A percentile compares a stretch with the other conserved stretches of the same genome.
Evolutionary conservation across 768 basidiomycete genomes (phyloP).

Genomic region (Gyrodon lividus): DNA sequence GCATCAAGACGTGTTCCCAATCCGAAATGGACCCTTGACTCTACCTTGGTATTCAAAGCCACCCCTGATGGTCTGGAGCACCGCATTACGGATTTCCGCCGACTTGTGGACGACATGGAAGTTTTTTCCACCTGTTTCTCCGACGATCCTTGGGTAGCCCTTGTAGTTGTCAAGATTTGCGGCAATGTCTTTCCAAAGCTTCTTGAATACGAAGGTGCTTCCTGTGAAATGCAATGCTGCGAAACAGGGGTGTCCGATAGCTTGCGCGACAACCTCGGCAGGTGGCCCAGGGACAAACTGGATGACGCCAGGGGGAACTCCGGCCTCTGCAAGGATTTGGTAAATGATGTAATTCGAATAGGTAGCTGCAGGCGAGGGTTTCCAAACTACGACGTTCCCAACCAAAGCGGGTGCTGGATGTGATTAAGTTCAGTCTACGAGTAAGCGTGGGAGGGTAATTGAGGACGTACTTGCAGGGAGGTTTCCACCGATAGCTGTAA

Average conservation of each 20-base stretch:
- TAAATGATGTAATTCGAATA: conserved; percentile 94
- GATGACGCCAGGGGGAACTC: conserved; percentile 91
- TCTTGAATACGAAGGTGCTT: conserved; percentile 90
- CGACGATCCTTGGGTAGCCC: conserved; percentile 92
- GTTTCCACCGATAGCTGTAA: conserved; percentile 97
- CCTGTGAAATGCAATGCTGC: conserved; percentile 96
- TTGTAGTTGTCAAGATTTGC: conserved; percentile 83
- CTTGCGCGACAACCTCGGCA: conserved; percentile 80
- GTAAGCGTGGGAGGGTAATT: background rate
- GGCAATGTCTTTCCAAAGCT: conserved; percentile 95
- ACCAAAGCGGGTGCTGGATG: conserved; percentile 80
- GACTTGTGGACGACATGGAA: conserved; percentile 91
- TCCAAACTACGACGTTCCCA: conserved; percentile 96
- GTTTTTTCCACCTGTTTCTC: conserved; percentile 99
- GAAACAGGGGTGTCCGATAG: conserved; percentile 75
- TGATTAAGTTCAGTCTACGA: background rate
- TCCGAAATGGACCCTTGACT: conserved; percentile 5
- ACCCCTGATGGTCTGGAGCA: conserved; percentile 79
- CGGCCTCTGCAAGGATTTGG: conserved; percentile 91
- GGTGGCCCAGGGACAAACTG: conserved; percentile 95
- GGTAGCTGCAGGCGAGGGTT: conserved; percentile 92
- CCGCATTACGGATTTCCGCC: conserved; percentile 89
- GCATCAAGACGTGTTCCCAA: background rate
- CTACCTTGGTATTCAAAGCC: conserved; percentile 95
- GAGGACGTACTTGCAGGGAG: conserved; percentile 61